Percentiles rank a stretch among this genome's conserved stretches.
Conservation (phyloP, 1,284 basidiomycete genomes). For the Polyporus tsugae region DNA sequence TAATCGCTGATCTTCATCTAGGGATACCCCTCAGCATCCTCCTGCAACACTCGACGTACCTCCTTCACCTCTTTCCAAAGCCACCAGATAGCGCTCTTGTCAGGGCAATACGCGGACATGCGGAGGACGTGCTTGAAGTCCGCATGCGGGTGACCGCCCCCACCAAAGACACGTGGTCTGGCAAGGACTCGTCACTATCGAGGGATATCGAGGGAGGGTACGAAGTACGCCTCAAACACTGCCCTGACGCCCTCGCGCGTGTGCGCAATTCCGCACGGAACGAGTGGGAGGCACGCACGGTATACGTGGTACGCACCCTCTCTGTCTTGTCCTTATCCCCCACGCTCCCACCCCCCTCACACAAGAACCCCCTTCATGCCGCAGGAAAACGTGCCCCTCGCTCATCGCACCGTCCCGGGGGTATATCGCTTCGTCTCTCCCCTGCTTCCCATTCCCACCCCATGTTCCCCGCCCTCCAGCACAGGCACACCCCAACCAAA, state of each 20-base stretch:
- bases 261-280: constrained; percentile 47
- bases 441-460: constrained; percentile 39
- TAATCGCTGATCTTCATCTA: constrained; percentile 41
- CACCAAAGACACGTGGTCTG: constrained; percentile 49
- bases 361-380: background rate
- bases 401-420: constrained; percentile 55
- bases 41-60: constrained; percentile 48
- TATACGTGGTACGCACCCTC: constrained; percentile 66
- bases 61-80: constrained; percentile 37
- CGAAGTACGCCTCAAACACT: constrained; percentile 65
- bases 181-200: constrained; percentile 31
- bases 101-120: constrained; percentile 60
- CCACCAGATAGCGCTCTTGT: constrained; percentile 57
- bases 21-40: constrained; percentile 67
- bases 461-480: background rate
- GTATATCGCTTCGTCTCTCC: constrained; percentile 54
- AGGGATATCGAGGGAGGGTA: constrained; percentile 52
- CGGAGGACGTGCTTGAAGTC: constrained; percentile 58
- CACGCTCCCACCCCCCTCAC: background rate
- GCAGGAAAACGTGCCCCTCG: constrained; percentile 75
- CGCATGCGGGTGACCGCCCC: constrained; percentile 62
- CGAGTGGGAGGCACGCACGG: constrained; percentile 67
- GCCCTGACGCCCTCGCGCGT: constrained; percentile 41
- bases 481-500: background rate
- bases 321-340: background rate